Evolutionary conservation across 116 monocot genomes (phyloP), one percentile per base, ranked within the genome.

Genomic region (Dioscorea cayenensis): DNA sequence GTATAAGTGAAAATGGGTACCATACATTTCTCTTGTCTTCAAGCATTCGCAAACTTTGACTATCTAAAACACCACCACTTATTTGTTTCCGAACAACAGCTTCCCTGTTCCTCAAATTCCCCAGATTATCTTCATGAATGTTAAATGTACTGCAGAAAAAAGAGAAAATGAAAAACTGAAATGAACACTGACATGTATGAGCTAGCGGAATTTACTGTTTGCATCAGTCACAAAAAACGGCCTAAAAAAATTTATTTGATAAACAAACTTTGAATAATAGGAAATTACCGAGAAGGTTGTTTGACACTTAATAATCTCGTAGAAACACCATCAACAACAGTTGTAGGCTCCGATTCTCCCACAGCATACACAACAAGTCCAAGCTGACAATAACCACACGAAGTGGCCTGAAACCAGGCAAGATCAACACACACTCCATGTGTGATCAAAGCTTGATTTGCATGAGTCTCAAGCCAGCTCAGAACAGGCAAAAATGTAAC

Each of bases 361-460:
- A 61, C 73, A 73, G 85, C 75, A 84, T 73, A 83, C 19, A 99
- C 91, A 1, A 94, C 85, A 73, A 99, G 87, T 68, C 99, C 99
- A 82, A 99, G 79, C 73, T 99, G 99, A 74, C 73, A 84, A 69
- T 99, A 99, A 59, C 94, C 94, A 66, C 69, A 76, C 67, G 87
- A 14, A 48, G 99, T 91, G 36, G 87, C 83, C 81, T 99, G 94
- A 70, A 91, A 94, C 91, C 94, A 94, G 61, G 91, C 99, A 69
- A 99, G 85, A 78, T 91, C 77, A 69, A 99, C 79, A 14, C 59
- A 70, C 13, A 99, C 67, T 50, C 89, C 84, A 80, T 91, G 81
- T 16, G 49, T 49, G 14, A 55, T 77, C 23, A 99, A 77, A 69
- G 74, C 63, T 76, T 85, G 87, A 85, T 99, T 94, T 72, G 94